phyloP scores from a whole-genome alignment of 306 rosid species.

The Ceratonia siliqua region DNA sequence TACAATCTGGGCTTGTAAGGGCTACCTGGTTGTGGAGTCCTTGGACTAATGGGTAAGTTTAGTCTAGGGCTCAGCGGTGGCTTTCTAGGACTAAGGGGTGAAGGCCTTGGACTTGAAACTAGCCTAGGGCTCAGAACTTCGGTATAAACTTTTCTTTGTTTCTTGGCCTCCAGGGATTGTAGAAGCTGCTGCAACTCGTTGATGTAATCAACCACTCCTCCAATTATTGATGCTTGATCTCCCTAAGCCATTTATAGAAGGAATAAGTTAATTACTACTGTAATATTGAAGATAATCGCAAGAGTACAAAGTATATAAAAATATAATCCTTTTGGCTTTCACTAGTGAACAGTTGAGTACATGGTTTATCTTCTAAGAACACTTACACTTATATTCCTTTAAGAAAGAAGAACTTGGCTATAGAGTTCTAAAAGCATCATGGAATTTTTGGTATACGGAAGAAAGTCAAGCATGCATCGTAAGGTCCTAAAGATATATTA shows the following conservation, averaged over 20 bases:
- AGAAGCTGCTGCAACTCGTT: conserved; percentile 86
- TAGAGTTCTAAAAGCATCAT: too few species aligned
- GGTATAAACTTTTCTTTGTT: conserved; percentile 81
- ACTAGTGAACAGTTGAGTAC: too few species aligned
- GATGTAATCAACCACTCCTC: conserved; percentile 94
- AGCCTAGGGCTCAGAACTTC: conserved; percentile 90
- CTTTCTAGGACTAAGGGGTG: conserved; percentile 76
- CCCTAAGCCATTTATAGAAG: conserved; percentile 70
- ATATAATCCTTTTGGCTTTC: too few species aligned
- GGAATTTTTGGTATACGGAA: too few species aligned
- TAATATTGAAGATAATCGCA: too few species aligned
- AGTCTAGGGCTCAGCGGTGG: conserved; percentile 85
- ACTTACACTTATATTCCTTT: too few species aligned
- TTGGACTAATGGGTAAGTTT: conserved; percentile 84
- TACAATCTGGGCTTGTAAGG: conserved; percentile 71
- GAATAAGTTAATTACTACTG: too few species aligned
- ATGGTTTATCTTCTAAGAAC: too few species aligned
- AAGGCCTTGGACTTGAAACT: conserved; percentile 74
- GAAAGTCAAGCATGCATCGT: too few species aligned
- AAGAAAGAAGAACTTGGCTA: too few species aligned
- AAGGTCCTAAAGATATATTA: too few species aligned
- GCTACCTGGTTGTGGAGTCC: conserved; percentile 91
- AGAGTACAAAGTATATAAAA: too few species aligned
- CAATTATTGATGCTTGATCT: conserved; percentile 97
- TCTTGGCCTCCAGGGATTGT: conserved; percentile 86